These are phyloP conservation scores for Stipa capillata DNA, from an alignment of 176 grass and related monocot genomes.

Conservation along the genomic window DNA sequence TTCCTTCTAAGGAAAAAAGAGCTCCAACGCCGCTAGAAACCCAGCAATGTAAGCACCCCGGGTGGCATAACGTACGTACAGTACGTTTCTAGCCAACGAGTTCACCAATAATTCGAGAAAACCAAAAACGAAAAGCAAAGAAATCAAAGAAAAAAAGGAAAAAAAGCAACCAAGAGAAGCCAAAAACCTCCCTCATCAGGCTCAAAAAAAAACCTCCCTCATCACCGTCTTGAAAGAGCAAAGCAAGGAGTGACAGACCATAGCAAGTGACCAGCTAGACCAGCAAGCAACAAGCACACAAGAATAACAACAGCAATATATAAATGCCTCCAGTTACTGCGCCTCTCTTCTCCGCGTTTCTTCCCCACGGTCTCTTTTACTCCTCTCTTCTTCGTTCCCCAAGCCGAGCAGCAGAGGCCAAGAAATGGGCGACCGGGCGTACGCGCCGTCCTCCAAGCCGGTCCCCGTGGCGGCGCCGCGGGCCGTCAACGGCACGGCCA, in stretches of 20 bases:
- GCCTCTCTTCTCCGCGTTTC: conserved; percentile 15
- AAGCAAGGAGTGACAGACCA: neutral
- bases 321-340: conserved; percentile 25
- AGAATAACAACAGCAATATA: conserved; percentile 8
- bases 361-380: neutral
- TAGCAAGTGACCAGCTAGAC: neutral
- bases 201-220: too few species aligned
- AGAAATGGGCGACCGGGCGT: conserved; percentile 69
- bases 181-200: too few species aligned
- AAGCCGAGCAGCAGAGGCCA: neutral
- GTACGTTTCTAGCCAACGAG: neutral
- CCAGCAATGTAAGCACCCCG: too few species aligned
- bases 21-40: too few species aligned
- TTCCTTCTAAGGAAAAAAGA: too few species aligned
- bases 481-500: conserved; percentile 27
- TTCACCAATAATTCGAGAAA: neutral
- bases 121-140: neutral
- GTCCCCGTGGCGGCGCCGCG: conserved; percentile 29
- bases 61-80: too few species aligned
- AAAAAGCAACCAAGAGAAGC: neutral
- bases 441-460: conserved; percentile 42
- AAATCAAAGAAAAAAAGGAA: neutral
- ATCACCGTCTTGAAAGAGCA: neutral
- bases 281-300: neutral
- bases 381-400: neutral